A percentile compares a stretch with the other conserved stretches of the same genome.
Conservation (phyloP, 2,329 filamentous ascomycete species). For the Cladophialophora chaetospira region DNA sequence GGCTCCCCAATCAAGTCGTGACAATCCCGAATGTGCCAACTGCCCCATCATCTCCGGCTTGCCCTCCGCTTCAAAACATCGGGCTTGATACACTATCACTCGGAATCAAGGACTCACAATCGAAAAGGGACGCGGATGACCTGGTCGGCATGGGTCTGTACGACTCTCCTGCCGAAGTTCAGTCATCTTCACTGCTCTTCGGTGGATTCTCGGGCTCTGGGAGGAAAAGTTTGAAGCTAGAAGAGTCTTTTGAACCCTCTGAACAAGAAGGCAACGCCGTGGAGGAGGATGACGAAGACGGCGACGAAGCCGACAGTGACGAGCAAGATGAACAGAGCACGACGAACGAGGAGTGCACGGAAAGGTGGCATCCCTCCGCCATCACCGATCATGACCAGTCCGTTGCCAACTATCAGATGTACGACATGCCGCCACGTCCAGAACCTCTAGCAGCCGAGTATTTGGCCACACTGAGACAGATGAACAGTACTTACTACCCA, state of each 20-base stretch:
- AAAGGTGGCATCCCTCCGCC: not conserved
- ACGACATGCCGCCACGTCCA: constrained; percentile 10
- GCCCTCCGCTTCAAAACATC: constrained; percentile 24
- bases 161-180: constrained; percentile 33
- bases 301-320: constrained; percentile 29
- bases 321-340: not conserved
- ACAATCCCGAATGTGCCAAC: constrained; percentile 20
- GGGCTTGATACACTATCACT: constrained; percentile 17
- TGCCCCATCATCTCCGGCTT: constrained; percentile 32
- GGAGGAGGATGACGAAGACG: constrained; percentile 32
- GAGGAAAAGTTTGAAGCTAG: constrained; percentile 31
- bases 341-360: not conserved
- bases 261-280: constrained; percentile 39
- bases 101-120: constrained; percentile 1
- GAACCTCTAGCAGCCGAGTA: constrained; percentile 23
- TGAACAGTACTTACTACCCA: constrained; percentile 28
- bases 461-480: constrained; percentile 24
- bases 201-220: constrained; percentile 9
- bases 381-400: constrained; percentile 14
- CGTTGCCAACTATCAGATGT: constrained; percentile 21
- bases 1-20: constrained; percentile 13
- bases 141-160: constrained; percentile 35
- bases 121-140: constrained; percentile 24
- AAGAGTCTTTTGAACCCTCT: constrained; percentile 33
- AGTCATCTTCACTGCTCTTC: constrained; percentile 30